Evolutionary conservation across 257 asterid species (phyloP).

Genomic region (Solanum microdontum): DNA sequence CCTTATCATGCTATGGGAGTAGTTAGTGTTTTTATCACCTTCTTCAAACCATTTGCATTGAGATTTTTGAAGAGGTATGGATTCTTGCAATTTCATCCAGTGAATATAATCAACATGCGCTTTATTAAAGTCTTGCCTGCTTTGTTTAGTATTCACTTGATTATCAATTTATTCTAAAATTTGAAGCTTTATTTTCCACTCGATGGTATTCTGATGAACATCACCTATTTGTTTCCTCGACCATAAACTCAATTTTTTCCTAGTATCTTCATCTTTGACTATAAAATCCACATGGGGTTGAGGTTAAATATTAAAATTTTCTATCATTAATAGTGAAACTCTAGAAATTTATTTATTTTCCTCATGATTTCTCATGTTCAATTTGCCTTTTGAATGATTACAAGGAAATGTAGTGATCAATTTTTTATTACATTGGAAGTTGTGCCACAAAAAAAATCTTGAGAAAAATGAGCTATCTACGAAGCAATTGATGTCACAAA

Average conservation of each 20-base stretch:
- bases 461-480: no score
- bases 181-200: not conserved
- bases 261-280: no score
- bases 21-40: no score
- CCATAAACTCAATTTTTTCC: not conserved
- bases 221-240: not conserved
- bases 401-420: not conserved
- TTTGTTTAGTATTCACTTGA: no score
- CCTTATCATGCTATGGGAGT: no score
- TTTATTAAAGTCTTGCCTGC: no score
- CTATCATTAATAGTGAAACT: no score
- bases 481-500: no score
- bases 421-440: not conserved
- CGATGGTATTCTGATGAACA: no score
- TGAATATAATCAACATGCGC: not conserved
- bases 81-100: not conserved
- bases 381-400: not conserved
- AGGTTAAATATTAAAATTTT: not conserved
- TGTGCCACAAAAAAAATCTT: no score
- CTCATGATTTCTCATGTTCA: not conserved
- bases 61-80: not conserved
- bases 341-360: not conserved
- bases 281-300: no score
- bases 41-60: not conserved
- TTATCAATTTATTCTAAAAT: no score